Evolutionary conservation across 2,329 filamentous ascomycete genomes (phyloP), one percentile per base, ranked within the genome.

Genomic region (Colletotrichum lentis): DNA sequence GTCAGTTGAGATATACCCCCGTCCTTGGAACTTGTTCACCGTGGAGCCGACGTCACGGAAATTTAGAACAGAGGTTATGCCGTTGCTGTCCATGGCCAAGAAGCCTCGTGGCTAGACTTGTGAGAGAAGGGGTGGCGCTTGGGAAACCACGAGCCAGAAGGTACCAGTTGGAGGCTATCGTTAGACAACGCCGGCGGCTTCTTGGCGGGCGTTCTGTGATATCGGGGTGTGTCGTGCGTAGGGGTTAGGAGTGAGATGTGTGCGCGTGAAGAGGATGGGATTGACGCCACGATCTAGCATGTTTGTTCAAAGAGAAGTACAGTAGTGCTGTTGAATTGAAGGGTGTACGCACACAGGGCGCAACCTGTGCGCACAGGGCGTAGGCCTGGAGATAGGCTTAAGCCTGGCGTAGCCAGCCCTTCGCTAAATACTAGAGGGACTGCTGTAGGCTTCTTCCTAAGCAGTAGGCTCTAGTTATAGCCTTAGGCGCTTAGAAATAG

Each of bases 41-140:
- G 87, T 88, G 70, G 83, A 80, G 47, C 89, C 91, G 50, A 94
- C 89, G 82, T 95, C 92, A 65, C 92, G 88, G 75, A 94, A 93
- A 77, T 95, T 95, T 73, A 90, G 80, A 58, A 94, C 83, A 60
- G 72, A 70, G 18, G 50, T 70, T 41, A 71, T 39, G 55, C 64
- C 54, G 22, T 46, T 56, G 31, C 41, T 65, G 7, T 69, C 66
- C 66, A 69, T 69, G 49, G 37, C 49, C 35, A 54, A 58, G 35
- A 56, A 27, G 35, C 14, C 41, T 35, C 11, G 27, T 41, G 43
- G 16, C 43, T 27, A 24, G 41, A 35, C n/a, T 39, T 49, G 5
- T 14, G 56, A 8, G 44, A 44, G n/a, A 24, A 16, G 18, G n/a
- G 18, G 16, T 24, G 8, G 22, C 35, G 31, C 22, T 62, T 50